Base-by-base conservation (phyloP, 2,329 filamentous ascomycete species). In the Drechslerella stenobrocha region DNA sequence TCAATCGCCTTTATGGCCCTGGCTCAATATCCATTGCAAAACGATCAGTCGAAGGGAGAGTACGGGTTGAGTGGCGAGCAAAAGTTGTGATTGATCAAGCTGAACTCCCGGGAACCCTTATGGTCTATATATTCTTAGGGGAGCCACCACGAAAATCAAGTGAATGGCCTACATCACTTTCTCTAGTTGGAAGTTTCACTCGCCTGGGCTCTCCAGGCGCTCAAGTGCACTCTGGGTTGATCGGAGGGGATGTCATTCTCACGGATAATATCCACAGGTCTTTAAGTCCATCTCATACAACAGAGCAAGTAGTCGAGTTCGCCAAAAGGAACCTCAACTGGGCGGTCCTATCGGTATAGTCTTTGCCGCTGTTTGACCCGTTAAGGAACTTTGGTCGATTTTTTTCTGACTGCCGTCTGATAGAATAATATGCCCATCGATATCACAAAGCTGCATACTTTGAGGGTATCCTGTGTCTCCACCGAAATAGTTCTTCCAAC, bases 1-100 rank as follows among this genome's bases (percentile, higher is more conserved):
- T 73, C 15, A 72, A 73, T 28, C 55, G 63, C n/a, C 55, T 70
- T 9, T 73, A 73, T 23, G 60, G 60, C 13, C 71, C 71, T 1
- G 3, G 5, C 6, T 34, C 50, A 35, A 7, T 18, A n/a, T 2
- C 50, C 1, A 20, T 28, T 9, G 28, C 24, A 9, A 67, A 60
- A 26, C 22, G 63, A 46, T 44, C 56, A 7, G 6, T 56, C 5
- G 24, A 40, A 3, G 11, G 2, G 30, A 18, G 26, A n/a, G 40
- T 42, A 13, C 55, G 63, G 6, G 32, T 46, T 11, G 72, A 73
- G 63, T 73, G 71, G 72, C 61, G 71, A 35, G 70, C 61, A 34
- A 64, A 67, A 45, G 13, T 72, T 13, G 59, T 67, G 44, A 64
- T 70, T 18, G 72, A 73, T 47, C 60, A 63, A 42, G 52, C 61